Percentiles rank a stretch among this genome's conserved stretches.
Conservation (phyloP, 108 stramenopile species). For the Fistulifera pelliculosa region DNA sequence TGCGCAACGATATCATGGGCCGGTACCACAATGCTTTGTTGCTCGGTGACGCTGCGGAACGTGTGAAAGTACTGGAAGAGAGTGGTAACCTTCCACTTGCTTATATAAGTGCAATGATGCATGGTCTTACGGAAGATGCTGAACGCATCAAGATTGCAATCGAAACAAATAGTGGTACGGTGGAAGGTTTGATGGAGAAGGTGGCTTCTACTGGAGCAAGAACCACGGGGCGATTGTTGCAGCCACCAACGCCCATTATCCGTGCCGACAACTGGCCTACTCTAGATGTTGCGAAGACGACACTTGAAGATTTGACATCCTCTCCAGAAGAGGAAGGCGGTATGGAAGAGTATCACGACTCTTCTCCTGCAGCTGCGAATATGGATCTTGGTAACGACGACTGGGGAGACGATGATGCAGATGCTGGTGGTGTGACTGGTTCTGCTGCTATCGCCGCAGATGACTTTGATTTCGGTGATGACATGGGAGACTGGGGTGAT, state of each 20-base stretch:
- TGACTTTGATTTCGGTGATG: slow-evolving; percentile 69
- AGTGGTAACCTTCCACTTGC: slow-evolving; percentile 92
- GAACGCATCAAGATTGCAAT: slow-evolving; percentile 85
- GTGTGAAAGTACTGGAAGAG: slow-evolving; percentile 87
- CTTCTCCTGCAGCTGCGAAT: slow-evolving; percentile 30
- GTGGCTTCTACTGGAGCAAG: slow-evolving; percentile 23
- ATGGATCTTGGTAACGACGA: slow-evolving; percentile 40
- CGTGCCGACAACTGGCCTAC: slow-evolving; percentile 93
- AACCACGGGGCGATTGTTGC: slow-evolving; percentile 64
- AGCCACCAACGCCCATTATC: slow-evolving; percentile 94
- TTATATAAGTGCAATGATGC: slow-evolving; percentile 83
- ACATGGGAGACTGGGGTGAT: slow-evolving; percentile 75
- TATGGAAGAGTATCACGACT: slow-evolving; percentile 25
- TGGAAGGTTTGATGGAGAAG: slow-evolving; percentile 69
- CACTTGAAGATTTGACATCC: slow-evolving; percentile 68
- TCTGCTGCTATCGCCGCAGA: slow-evolving; percentile 41
- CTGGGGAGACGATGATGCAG: slow-evolving; percentile 32
- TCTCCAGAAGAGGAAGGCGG: slow-evolving; percentile 52
- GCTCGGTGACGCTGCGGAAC: slow-evolving; percentile 92
- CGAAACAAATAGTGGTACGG: slow-evolving; percentile 76
- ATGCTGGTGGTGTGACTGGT: slow-evolving; percentile 20
- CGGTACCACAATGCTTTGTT: slow-evolving; percentile 95
- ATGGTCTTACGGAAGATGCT: slow-evolving; percentile 89
- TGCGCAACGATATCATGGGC: slow-evolving; percentile 93
- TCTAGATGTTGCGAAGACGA: slow-evolving; percentile 77